phyloP scores from a whole-genome alignment of 2,329 filamentous ascomycete species.

The Fusarium dlaminii region DNA sequence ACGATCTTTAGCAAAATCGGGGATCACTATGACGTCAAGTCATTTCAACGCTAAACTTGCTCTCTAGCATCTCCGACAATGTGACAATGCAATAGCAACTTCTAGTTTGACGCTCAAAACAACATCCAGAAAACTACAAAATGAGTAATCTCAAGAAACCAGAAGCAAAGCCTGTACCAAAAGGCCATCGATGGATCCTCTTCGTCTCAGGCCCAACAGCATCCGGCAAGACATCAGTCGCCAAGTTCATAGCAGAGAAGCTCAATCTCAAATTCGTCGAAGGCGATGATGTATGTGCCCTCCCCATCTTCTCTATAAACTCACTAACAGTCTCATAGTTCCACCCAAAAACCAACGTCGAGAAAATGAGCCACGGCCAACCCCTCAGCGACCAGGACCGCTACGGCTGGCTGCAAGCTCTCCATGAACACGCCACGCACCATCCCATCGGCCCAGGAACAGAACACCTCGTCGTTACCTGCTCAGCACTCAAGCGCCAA shows the following conservation, averaged over 20 bases:
- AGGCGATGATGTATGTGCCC: neutral
- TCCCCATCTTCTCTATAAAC: neutral
- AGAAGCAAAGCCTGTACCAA: neutral
- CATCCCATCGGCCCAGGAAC: constrained; percentile 22
- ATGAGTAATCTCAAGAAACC: neutral
- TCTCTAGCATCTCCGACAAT: neutral
- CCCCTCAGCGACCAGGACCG: constrained; percentile 20
- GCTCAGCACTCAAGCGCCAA: constrained; percentile 19
- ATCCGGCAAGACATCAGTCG: constrained; percentile 23
- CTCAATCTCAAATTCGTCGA: constrained; percentile 28
- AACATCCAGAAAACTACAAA: accelerated
- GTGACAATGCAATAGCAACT: accelerated
- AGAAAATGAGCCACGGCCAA: constrained; percentile 27
- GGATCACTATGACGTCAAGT: constrained; percentile 18
- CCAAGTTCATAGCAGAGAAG: constrained; percentile 11
- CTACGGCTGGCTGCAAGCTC: constrained; percentile 4
- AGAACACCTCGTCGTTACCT: constrained; percentile 26
- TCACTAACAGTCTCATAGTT: neutral
- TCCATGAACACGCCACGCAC: constrained; percentile 6
- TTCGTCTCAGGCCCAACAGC: constrained; percentile 28
- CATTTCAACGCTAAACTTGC: neutral
- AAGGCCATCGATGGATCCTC: constrained; percentile 27
- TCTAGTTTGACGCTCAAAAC: accelerated
- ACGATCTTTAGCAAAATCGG: neutral
- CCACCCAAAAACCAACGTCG: constrained; percentile 22